Percentiles rank a stretch among this genome's conserved stretches.
Evolutionary conservation across 2,329 filamentous ascomycete species (phyloP).

Genomic region (Pseudogymnoascus sp.): DNA sequence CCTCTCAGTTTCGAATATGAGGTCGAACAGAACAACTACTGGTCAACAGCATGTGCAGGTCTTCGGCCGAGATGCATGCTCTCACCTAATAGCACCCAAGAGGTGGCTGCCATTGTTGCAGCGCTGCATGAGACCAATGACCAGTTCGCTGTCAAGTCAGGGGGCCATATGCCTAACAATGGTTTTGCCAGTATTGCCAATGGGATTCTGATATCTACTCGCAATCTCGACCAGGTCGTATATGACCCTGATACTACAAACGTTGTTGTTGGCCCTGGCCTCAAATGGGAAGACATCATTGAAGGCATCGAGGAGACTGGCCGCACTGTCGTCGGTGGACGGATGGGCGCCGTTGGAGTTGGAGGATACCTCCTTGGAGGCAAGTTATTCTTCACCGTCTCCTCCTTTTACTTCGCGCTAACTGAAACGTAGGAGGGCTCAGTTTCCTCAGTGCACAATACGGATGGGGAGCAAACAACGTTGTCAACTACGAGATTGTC

Average conservation of each 20-base stretch:
- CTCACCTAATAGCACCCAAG: constrained; percentile 38
- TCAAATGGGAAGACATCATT: constrained; percentile 29
- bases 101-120: constrained; percentile 45
- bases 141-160: constrained; percentile 39
- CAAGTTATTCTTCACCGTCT: not conserved
- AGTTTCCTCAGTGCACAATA: constrained; percentile 28
- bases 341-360: constrained; percentile 40
- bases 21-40: constrained; percentile 35
- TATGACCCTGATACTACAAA: constrained; percentile 31
- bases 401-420: not conserved
- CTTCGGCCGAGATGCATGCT: constrained; percentile 41
- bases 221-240: constrained; percentile 33
- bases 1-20: constrained; percentile 29
- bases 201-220: constrained; percentile 34
- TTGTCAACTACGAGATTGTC: constrained; percentile 37
- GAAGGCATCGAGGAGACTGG: constrained; percentile 24
- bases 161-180: constrained; percentile 39
- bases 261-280: constrained; percentile 31
- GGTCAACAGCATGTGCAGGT: constrained; percentile 36
- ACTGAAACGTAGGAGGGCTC: constrained; percentile 9
- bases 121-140: constrained; percentile 35
- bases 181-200: constrained; percentile 38
- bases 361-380: constrained; percentile 34
- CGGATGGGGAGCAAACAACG: constrained; percentile 40
- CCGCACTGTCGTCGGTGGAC: constrained; percentile 34